Evolutionary conservation across 345 rosid species (phyloP).

Genomic region (Gossypioides kirkii): DNA sequence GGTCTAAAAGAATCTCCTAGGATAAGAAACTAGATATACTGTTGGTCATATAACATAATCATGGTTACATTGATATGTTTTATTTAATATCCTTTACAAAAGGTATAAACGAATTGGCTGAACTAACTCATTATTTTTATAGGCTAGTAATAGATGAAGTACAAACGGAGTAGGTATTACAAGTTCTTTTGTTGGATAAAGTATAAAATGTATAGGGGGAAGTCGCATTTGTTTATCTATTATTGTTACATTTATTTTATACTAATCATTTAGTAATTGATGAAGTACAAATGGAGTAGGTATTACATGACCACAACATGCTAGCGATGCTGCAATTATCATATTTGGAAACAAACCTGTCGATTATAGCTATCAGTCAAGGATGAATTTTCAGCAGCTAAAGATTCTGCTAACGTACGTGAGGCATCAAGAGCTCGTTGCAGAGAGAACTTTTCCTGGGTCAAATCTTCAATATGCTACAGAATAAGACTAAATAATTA

Average conservation of each 20-base stretch:
- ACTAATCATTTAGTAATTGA: background rate
- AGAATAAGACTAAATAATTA: slow-evolving; percentile 3
- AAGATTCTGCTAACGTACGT: slow-evolving; percentile 75
- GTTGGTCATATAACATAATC: background rate
- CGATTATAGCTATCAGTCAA: slow-evolving; percentile 86
- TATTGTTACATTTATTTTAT: background rate
- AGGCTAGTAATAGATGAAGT: background rate
- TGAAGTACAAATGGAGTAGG: too few relatives aligned
- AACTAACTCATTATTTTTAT: background rate
- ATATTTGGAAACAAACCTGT: slow-evolving; percentile 51
- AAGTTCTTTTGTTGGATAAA: background rate
- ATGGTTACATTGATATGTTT: background rate
- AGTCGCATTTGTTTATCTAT: background rate
- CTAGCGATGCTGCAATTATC: background rate
- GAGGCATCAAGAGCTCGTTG: slow-evolving; percentile 98
- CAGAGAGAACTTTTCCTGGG: slow-evolving; percentile 88
- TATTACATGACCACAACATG: background rate
- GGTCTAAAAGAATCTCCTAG: background rate
- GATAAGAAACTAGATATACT: background rate
- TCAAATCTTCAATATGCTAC: slow-evolving; percentile 98
- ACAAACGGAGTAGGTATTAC: background rate
- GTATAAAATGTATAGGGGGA: background rate
- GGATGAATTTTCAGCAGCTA: slow-evolving; percentile 93
- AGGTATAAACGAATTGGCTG: background rate
- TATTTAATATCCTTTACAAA: background rate